Conservation (phyloP, 73 alveolate species). For the Durusdinium trenchii region DNA sequence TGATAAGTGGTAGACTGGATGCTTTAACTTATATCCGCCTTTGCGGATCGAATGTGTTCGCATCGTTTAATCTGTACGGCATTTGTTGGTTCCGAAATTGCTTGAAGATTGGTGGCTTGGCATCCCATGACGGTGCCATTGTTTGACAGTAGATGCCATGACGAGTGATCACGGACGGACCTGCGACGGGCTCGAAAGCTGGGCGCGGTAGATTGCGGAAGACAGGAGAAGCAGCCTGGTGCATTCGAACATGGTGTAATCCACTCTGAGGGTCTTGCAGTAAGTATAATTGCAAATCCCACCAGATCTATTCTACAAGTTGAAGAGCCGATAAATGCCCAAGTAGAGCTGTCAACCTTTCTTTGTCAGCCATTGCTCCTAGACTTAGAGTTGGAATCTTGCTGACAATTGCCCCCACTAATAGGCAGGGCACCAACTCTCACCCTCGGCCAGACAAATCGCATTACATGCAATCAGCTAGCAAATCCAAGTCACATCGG, state of each 20-base stretch:
- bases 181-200: neutral
- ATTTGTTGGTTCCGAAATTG: neutral
- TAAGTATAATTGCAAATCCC: too few relatives aligned
- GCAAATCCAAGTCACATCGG: neutral
- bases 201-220: neutral
- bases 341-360: too few relatives aligned
- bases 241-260: too few relatives aligned
- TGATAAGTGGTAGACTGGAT: neutral
- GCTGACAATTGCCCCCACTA: too few relatives aligned
- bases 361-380: too few relatives aligned
- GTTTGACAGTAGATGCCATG: neutral
- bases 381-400: too few relatives aligned
- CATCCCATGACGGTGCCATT: neutral
- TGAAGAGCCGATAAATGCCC: too few relatives aligned
- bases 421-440: too few relatives aligned
- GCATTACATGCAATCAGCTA: neutral
- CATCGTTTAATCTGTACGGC: neutral
- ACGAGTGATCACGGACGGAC: neutral
- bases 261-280: too few relatives aligned
- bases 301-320: too few relatives aligned
- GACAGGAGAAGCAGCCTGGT: too few relatives aligned
- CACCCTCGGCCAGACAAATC: too few relatives aligned
- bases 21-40: neutral
- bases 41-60: neutral
- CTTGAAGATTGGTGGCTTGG: neutral